These are phyloP conservation scores for Ganoderma lingzhi DNA, from an alignment of 1,284 basidiomycete species.

Conservation along the genomic window DNA sequence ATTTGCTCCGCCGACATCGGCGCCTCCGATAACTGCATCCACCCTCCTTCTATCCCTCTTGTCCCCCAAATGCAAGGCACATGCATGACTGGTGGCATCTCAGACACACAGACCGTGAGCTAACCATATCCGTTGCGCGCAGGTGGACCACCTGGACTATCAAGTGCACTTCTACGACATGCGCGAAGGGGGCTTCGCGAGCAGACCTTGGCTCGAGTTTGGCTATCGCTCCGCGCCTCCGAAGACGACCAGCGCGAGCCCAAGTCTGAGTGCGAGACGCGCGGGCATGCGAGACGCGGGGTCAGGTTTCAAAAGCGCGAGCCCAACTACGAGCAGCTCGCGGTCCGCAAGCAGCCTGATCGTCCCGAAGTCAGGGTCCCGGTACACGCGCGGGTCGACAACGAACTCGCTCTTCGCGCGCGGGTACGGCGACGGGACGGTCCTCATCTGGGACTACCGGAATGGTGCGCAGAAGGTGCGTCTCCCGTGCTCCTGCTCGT, in stretches of 20 bases:
- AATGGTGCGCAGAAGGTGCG: conserved; percentile 49
- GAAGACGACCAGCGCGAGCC: conserved; percentile 38
- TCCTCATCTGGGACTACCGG: conserved; percentile 60
- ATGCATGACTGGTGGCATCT: conserved; percentile 7
- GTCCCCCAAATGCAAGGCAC: conserved; percentile 11
- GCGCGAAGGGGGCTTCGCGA: conserved; percentile 47
- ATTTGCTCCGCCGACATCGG: conserved; percentile 15
- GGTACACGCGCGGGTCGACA: conserved; percentile 41
- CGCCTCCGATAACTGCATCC: not conserved
- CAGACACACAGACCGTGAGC: conserved; percentile 5
- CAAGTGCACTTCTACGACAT: conserved; percentile 59
- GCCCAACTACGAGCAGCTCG: conserved; percentile 27
- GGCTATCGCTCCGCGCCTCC: conserved; percentile 45
- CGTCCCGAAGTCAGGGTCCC: conserved; percentile 26
- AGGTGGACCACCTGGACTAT: conserved; percentile 57
- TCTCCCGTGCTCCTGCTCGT: conserved; percentile 2
- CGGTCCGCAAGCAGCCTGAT: conserved; percentile 17
- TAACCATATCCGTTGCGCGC: conserved; percentile 24
- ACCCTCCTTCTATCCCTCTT: not conserved
- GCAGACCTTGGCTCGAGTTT: conserved; percentile 53
- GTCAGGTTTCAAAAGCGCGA: conserved; percentile 14
- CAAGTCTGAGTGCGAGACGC: not conserved
- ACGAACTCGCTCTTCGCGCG: conserved; percentile 52
- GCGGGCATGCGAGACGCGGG: not conserved
- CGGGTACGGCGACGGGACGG: conserved; percentile 52